A percentile compares a stretch with the other conserved stretches of the same genome.
Evolutionary conservation across 768 basidiomycete species (phyloP).

Genomic region (Amanita polypyramis): DNA sequence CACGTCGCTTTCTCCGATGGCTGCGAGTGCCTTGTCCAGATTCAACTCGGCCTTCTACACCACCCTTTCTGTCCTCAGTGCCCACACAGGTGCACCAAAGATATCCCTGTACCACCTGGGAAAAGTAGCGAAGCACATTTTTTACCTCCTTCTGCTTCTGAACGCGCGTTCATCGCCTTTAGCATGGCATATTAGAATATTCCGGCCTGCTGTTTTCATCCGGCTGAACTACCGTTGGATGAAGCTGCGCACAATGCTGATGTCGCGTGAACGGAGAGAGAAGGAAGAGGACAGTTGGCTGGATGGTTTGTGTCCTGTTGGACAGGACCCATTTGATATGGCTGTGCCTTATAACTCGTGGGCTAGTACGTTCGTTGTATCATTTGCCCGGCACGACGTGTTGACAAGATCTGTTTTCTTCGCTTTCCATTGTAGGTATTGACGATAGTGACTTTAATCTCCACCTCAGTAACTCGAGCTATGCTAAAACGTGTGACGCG

Average conservation of each 20-base stretch:
- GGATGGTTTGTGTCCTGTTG: constrained; percentile 41
- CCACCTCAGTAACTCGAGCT: constrained; percentile 76
- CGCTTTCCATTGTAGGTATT: constrained; percentile 24
- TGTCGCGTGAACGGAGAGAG: constrained; percentile 20
- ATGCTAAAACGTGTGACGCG: constrained; percentile 51
- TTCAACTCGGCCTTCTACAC: too few relatives aligned
- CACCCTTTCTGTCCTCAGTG: background rate
- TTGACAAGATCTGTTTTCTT: background rate
- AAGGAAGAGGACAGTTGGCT: constrained; percentile 31
- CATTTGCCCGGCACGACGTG: background rate
- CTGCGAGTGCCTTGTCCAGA: background rate
- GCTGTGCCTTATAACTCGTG: constrained; percentile 31
- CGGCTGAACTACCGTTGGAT: constrained; percentile 23
- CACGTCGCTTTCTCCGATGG: background rate
- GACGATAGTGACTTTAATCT: constrained; percentile 69
- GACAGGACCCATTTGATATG: constrained; percentile 42
- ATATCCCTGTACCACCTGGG: constrained; percentile 1
- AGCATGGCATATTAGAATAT: constrained; percentile 55
- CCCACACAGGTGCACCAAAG: background rate
- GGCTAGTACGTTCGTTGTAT: constrained; percentile 43
- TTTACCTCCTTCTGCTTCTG: constrained; percentile 40
- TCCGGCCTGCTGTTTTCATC: constrained; percentile 32
- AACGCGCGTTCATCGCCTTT: constrained; percentile 56
- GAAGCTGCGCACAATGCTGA: constrained; percentile 26
- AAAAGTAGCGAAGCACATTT: constrained; percentile 26